Conservation (phyloP, 1,139 yeast species). For the Candida sanyaensis region DNA sequence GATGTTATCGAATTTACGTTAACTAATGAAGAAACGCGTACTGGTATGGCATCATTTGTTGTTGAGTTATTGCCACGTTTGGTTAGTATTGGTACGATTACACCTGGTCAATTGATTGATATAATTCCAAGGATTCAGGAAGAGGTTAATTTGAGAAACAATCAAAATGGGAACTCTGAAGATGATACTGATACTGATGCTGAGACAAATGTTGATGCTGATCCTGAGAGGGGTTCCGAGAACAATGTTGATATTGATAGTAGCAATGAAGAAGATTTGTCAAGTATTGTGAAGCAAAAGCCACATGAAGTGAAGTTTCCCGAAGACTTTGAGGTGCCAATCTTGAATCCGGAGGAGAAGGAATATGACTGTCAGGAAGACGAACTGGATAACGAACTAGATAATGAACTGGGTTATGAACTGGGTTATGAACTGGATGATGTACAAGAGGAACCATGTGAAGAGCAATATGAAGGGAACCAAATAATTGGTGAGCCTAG, state of each 20-base stretch:
- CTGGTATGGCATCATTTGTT: slow-evolving; percentile 28
- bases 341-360: not conserved
- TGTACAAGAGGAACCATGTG: not conserved
- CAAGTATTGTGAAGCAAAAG: not conserved
- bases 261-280: not conserved
- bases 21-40: slow-evolving; percentile 32
- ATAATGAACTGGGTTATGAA: no score
- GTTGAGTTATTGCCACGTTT: slow-evolving; percentile 30
- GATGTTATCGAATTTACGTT: slow-evolving; percentile 28
- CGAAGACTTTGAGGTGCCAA: not conserved
- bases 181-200: not conserved
- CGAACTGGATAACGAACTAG: not conserved
- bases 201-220: not conserved
- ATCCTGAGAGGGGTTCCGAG: no score
- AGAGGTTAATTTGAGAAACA: not conserved
- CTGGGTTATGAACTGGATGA: not conserved
- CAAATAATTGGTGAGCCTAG: not conserved
- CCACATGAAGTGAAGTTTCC: slow-evolving; percentile 1
- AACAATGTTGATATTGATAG: no score
- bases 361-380: not conserved
- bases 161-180: not conserved
- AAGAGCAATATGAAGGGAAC: not conserved
- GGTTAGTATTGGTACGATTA: slow-evolving; percentile 13
- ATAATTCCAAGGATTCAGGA: slow-evolving; percentile 5
- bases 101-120: slow-evolving; percentile 7